Evolutionary conservation across 129 eudicot genomes (phyloP).

Genomic region (Tanacetum coccineum): DNA sequence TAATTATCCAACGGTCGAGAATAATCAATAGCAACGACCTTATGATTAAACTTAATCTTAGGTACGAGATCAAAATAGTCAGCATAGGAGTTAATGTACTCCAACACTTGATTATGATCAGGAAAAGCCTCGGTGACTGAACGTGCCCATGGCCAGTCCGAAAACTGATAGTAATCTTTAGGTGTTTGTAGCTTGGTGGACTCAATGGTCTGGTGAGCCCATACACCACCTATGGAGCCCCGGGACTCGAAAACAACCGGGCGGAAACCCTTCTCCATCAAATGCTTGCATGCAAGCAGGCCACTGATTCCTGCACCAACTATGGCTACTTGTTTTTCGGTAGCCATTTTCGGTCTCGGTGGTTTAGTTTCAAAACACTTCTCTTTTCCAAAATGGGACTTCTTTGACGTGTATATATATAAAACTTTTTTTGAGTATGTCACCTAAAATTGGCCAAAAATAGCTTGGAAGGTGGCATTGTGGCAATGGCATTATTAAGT

Average conservation of each 20-base stretch:
- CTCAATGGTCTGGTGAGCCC: conserved; percentile 36
- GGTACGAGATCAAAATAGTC: conserved; percentile 22
- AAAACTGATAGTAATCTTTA: conserved; percentile 32
- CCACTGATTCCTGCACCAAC: no score
- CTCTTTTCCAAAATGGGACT: no score
- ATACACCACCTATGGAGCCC: conserved; percentile 39
- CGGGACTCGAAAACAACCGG: conserved; percentile 36
- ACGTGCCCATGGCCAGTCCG: conserved; percentile 47
- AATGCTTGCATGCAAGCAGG: no score
- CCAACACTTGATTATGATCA: conserved; percentile 31
- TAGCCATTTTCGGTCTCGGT: no score
- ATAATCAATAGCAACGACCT: conserved; percentile 37
- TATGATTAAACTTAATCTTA: conserved; percentile 28
- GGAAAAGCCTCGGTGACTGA: conserved; percentile 30
- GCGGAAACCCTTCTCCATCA: conserved; percentile 37
- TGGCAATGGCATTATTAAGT: no score
- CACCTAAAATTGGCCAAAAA: no score
- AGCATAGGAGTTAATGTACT: conserved; percentile 36
- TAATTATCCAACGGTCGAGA: conserved; percentile 14
- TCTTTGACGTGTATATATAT: no score
- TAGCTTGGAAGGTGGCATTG: no score
- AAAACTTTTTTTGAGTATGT: no score
- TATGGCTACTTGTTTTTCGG: no score
- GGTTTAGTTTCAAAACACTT: no score
- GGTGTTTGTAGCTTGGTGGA: conserved; percentile 51